phyloP scores from a whole-genome alignment of 495 filamentous ascomycete genomes.

The Penicillium alfredii region DNA sequence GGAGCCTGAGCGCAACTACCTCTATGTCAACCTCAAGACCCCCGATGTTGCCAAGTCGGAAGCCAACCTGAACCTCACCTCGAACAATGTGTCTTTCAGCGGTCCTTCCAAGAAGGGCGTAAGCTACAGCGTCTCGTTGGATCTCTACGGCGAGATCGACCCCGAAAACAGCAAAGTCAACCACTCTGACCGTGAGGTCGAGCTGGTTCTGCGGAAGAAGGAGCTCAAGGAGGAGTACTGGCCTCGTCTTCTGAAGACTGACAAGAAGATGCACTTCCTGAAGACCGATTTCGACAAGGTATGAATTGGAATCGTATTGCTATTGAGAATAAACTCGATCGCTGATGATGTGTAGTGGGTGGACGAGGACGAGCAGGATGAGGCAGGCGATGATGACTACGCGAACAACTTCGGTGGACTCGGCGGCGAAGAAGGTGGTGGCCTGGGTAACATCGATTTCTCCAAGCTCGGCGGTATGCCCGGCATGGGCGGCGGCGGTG shows the following conservation, averaged over 20 bases:
- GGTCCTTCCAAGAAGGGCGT: constrained; percentile 77
- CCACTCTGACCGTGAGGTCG: constrained; percentile 77
- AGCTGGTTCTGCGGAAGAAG: constrained; percentile 94
- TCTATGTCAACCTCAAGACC: constrained; percentile 85
- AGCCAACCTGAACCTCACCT: constrained; percentile 72
- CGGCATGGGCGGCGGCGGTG: constrained; percentile 39
- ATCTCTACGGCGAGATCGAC: constrained; percentile 91
- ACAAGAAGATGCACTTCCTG: constrained; percentile 86
- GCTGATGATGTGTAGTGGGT: constrained; percentile 74
- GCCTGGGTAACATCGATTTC: constrained; percentile 66
- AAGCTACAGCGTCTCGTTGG: constrained; percentile 78
- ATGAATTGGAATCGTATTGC: constrained; percentile 13
- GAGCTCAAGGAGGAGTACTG: constrained; percentile 85
- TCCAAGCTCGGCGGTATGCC: constrained; percentile 77
- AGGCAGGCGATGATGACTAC: constrained; percentile 72
- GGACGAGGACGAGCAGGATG: constrained; percentile 98
- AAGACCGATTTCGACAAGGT: constrained; percentile 99
- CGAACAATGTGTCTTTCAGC: constrained; percentile 70
- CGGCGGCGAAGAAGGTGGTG: constrained; percentile 58
- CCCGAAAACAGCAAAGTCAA: constrained; percentile 68
- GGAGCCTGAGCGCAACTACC: constrained; percentile 80
- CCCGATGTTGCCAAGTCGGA: constrained; percentile 66
- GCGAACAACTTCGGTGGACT: constrained; percentile 64
- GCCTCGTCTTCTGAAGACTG: constrained; percentile 87
- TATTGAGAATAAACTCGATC: neutral